These are phyloP conservation scores for Phytophthora tentaculata DNA, from an alignment of 352 stramenopile species.

Conservation along the genomic window DNA sequence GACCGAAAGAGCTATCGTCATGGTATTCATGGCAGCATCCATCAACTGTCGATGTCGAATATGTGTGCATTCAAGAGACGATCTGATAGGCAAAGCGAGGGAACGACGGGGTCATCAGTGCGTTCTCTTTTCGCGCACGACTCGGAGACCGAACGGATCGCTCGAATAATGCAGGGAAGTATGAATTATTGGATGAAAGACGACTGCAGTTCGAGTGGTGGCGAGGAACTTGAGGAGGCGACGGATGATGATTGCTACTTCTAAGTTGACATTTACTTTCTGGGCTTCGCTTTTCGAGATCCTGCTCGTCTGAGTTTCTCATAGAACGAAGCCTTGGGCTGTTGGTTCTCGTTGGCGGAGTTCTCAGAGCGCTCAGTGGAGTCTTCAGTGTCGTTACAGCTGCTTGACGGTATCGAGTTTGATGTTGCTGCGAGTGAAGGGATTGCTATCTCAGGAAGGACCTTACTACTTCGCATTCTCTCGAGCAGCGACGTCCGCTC, in stretches of 20 bases:
- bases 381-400: constrained; percentile 26
- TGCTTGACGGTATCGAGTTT: constrained; percentile 9
- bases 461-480: constrained; percentile 70
- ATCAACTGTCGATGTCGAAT: constrained; percentile 3
- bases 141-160: constrained; percentile 82
- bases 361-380: constrained; percentile 23
- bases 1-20: too few species aligned
- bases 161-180: constrained; percentile 80
- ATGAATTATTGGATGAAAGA: constrained; percentile 67
- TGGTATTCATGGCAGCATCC: neutral
- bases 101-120: constrained; percentile 3
- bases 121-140: constrained; percentile 41
- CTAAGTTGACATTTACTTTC: constrained; percentile 40
- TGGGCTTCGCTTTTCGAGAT: constrained; percentile 55
- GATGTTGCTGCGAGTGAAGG: neutral
- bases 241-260: constrained; percentile 41
- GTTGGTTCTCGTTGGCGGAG: constrained; percentile 9
- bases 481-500: constrained; percentile 82
- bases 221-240: constrained; percentile 45
- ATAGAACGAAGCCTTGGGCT: constrained; percentile 73
- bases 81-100: constrained; percentile 1
- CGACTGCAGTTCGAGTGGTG: constrained; percentile 28
- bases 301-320: constrained; percentile 73
- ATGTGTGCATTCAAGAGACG: neutral
- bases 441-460: constrained; percentile 58